Percentiles rank a stretch among this genome's conserved stretches.
These are phyloP conservation scores for Fusarium longipes DNA, from an alignment of 2,329 filamentous ascomycete species.

Conservation along the genomic window DNA sequence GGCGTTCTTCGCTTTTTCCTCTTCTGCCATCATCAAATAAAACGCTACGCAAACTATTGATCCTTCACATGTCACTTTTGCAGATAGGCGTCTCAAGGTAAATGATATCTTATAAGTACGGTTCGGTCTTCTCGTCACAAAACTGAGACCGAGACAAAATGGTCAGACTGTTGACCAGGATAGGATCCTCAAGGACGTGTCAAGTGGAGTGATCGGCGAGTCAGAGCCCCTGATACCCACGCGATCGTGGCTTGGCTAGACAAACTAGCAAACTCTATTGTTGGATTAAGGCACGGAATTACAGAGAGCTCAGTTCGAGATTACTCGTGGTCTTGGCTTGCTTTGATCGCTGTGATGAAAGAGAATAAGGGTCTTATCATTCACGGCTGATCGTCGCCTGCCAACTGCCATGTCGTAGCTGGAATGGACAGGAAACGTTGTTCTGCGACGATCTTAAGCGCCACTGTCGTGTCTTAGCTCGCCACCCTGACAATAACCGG, in stretches of 20 bases:
- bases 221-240: conserved; percentile 20
- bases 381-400: not conserved
- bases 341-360: not conserved
- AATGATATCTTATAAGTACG: not conserved
- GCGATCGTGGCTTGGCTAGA: conserved; percentile 21
- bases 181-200: not conserved
- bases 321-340: no score
- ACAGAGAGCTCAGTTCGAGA: not conserved
- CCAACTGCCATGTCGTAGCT: not conserved
- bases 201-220: conserved; percentile 20
- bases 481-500: conserved; percentile 1
- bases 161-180: not conserved
- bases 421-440: conserved; percentile 19
- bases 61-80: not conserved
- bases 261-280: conserved; percentile 23
- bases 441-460: not conserved
- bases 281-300: not conserved
- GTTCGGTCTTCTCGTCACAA: not conserved
- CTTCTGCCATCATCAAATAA: not conserved
- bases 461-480: not conserved
- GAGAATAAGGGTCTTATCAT: not conserved
- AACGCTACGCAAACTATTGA: not conserved
- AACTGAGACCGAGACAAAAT: conserved; percentile 3
- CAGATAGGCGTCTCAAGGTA: not conserved
- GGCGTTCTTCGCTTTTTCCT: not conserved